A percentile compares a stretch with the other conserved stretches of the same genome.
phyloP scores from a whole-genome alignment of 2,329 filamentous ascomycete genomes.

The Septoria linicola region DNA sequence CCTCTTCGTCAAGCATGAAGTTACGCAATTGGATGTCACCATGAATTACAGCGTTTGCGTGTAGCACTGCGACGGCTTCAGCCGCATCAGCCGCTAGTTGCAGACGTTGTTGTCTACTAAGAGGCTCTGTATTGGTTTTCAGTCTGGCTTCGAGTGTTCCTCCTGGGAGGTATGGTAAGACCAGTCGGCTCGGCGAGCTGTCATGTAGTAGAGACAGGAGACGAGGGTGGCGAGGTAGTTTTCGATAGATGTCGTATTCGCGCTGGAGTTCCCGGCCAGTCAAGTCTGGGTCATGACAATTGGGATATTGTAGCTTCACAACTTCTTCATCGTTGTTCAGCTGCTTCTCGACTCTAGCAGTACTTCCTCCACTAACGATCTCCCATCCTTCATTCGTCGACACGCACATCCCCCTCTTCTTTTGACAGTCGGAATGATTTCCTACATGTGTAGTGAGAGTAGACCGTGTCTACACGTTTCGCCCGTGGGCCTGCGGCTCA shows the following conservation, averaged over 20 bases:
- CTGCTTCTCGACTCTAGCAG: too few relatives aligned
- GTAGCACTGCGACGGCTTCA: background rate
- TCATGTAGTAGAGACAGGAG: background rate
- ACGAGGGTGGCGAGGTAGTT: slow-evolving; percentile 3
- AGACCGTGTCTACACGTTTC: too few relatives aligned
- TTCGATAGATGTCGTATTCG: slow-evolving; percentile 6
- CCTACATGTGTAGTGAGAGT: too few relatives aligned
- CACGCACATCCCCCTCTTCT: too few relatives aligned
- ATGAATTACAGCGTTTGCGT: background rate
- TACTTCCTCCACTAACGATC: too few relatives aligned
- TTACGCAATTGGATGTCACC: slow-evolving; percentile 4
- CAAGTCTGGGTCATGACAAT: too few relatives aligned
- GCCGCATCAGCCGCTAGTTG: slow-evolving; percentile 7
- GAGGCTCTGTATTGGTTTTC: background rate
- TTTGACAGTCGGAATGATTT: too few relatives aligned
- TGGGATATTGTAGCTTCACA: background rate
- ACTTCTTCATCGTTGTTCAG: too few relatives aligned
- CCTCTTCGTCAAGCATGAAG: slow-evolving; percentile 1
- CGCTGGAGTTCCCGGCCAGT: slow-evolving; percentile 1
- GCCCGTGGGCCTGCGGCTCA: too few relatives aligned
- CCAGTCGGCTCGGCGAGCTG: background rate
- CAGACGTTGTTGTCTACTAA: background rate
- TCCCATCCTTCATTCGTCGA: too few relatives aligned
- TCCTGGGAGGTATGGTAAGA: slow-evolving; percentile 4
- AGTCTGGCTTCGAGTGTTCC: background rate